Evolutionary conservation across 2,329 filamentous ascomycete genomes (phyloP).

Genomic region (Xylaria sp.): DNA sequence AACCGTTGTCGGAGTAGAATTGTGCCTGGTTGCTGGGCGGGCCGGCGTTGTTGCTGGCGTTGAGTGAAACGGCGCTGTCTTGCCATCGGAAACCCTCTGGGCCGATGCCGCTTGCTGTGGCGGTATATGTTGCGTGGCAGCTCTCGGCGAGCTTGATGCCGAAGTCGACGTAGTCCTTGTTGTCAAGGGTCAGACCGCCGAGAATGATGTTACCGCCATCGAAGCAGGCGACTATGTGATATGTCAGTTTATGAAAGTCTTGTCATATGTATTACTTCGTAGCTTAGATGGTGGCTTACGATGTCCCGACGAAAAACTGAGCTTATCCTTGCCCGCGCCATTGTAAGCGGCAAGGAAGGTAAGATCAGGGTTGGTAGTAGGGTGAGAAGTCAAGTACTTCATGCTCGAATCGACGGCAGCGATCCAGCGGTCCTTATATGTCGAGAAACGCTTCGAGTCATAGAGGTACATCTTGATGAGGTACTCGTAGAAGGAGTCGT

Average conservation of each 20-base stretch:
- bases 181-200: constrained; percentile 63
- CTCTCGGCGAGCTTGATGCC: constrained; percentile 66
- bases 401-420: constrained; percentile 72
- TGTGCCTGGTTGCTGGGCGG: constrained; percentile 42
- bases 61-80: constrained; percentile 34
- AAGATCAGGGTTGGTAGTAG: constrained; percentile 59
- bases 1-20: constrained; percentile 65
- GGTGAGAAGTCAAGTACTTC: constrained; percentile 62
- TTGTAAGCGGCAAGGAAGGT: constrained; percentile 63
- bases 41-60: constrained; percentile 37
- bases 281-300: constrained; percentile 33
- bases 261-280: no score
- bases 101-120: constrained; percentile 67
- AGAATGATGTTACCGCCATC: constrained; percentile 81
- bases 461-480: constrained; percentile 89
- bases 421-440: constrained; percentile 71
- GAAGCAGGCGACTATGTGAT: constrained; percentile 67
- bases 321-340: constrained; percentile 34
- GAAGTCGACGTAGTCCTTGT: constrained; percentile 64
- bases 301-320: constrained; percentile 45
- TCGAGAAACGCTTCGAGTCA: constrained; percentile 56
- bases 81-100: constrained; percentile 68
- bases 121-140: constrained; percentile 68
- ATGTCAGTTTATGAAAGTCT: not conserved
- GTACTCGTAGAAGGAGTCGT: constrained; percentile 83